Evolutionary conservation across 768 basidiomycete genomes (phyloP), one percentile per base, ranked within the genome.

Genomic region (Pleurotus giganteus): DNA sequence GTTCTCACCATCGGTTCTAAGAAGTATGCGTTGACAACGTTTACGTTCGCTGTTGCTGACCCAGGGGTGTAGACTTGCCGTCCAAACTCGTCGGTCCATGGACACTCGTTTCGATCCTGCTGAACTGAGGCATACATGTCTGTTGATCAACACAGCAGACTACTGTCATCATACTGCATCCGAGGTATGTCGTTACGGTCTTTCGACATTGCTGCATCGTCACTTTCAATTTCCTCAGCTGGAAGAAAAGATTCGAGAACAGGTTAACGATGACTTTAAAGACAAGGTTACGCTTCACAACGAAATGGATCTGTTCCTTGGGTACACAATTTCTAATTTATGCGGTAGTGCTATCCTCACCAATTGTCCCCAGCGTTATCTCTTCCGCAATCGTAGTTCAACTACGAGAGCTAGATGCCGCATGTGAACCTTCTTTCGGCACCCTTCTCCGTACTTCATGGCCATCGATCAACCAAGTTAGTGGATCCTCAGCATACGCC

Each of bases 91-190:
- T 1, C 82, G 81, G 61, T 98, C 95, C 1, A 75, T 75, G 17
- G 96, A 99, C 46, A 82, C 83, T 4, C 82, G 89, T n/a, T 80
- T 85, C 28, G 94, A 97, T 65, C 58, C 80, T 6, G 76, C 76
- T 3, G 87, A 94, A 56, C 68, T 98, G 28, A 85, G 83, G 62
- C 91, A 89, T 58, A 85, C 91, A 0, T 94, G 92, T 65, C 74
- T 93, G n/a, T 72, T 96, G 23, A 86, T 99, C 65, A 98, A 99
- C 64, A 99, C 97, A 0, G 96, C 95, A 1, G 95, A 98, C 65
- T 99, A 98, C 66, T 99, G 97, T 65, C 90, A 94, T 59, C 84
- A 83, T 1, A 99, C 96, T 2, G 91, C 95, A 1, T 65, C 84
- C 17, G 93, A 97, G 81, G 94, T 88, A 61, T 8, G 74, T 56